These are phyloP conservation scores for Theobroma cacao DNA, from an alignment of 345 rosid species.

Conservation along the genomic window DNA sequence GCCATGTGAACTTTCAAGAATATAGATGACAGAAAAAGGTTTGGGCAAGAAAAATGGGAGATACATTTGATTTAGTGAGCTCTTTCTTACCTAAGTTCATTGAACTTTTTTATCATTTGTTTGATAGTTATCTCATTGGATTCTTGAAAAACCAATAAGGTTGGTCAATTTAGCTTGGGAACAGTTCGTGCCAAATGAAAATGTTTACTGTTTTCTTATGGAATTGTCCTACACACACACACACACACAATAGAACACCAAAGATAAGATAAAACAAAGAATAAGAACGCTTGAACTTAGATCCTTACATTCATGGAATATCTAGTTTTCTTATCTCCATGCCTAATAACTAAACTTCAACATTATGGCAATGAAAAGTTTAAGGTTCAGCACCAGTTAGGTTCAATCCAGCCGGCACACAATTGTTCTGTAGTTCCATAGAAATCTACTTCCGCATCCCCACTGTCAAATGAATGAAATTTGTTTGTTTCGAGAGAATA, in stretches of 20 bases:
- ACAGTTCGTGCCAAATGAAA: too few species aligned
- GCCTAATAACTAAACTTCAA: too few species aligned
- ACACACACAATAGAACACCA: too few species aligned
- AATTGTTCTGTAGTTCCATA: not conserved
- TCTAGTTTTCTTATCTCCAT: too few species aligned
- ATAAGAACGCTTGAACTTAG: too few species aligned
- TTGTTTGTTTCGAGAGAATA: not conserved
- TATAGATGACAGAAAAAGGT: constrained; percentile 36
- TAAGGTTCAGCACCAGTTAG: not conserved
- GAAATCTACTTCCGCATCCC: not conserved
- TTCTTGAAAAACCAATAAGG: too few species aligned
- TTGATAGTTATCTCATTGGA: not conserved
- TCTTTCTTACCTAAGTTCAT: not conserved
- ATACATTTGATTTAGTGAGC: not conserved
- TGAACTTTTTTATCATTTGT: not conserved
- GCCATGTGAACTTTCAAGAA: constrained; percentile 93
- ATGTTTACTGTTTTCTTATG: too few species aligned
- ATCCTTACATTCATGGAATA: too few species aligned
- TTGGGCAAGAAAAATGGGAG: not conserved
- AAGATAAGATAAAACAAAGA: too few species aligned
- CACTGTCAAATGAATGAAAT: not conserved
- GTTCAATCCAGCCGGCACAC: not conserved
- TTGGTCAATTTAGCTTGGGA: too few species aligned
- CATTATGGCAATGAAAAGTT: too few species aligned
- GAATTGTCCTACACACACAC: too few species aligned